Conservation (phyloP, 202 grass and related monocot genomes). For the Zoysia matrella region DNA sequence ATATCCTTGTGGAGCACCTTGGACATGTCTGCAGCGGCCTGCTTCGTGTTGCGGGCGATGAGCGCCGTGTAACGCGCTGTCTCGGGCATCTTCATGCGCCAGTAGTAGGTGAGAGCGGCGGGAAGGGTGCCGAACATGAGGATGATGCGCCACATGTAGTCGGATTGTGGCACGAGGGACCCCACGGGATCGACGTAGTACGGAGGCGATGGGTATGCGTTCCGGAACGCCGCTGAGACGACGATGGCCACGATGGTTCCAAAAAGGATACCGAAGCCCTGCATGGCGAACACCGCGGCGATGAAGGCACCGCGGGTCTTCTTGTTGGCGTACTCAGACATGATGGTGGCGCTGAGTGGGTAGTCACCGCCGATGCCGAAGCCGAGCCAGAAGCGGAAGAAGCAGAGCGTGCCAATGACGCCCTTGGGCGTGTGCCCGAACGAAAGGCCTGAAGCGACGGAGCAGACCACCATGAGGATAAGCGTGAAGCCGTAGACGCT, state of each 20-base stretch:
- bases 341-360: too few relatives aligned
- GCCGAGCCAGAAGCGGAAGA: too few relatives aligned
- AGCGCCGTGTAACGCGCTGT: constrained; percentile 85
- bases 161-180: constrained; percentile 53
- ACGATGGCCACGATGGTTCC: constrained; percentile 27
- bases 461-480: too few relatives aligned
- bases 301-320: constrained; percentile 72
- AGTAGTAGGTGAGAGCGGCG: constrained; percentile 65
- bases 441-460: too few relatives aligned
- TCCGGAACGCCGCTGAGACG: constrained; percentile 51
- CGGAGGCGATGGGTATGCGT: constrained; percentile 27
- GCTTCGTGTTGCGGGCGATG: constrained; percentile 34
- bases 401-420: too few relatives aligned
- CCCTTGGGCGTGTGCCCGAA: too few relatives aligned
- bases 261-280: constrained; percentile 61
- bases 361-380: too few relatives aligned
- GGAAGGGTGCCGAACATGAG: constrained; percentile 68
- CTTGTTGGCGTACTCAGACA: too few relatives aligned
- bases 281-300: constrained; percentile 82
- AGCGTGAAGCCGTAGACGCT: too few relatives aligned
- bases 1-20: constrained; percentile 61
- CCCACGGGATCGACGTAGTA: background rate
- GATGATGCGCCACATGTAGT: constrained; percentile 69
- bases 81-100: constrained; percentile 82
- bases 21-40: constrained; percentile 52